phyloP scores from a whole-genome alignment of 495 filamentous ascomycete genomes.

The Penicillium herquei region DNA sequence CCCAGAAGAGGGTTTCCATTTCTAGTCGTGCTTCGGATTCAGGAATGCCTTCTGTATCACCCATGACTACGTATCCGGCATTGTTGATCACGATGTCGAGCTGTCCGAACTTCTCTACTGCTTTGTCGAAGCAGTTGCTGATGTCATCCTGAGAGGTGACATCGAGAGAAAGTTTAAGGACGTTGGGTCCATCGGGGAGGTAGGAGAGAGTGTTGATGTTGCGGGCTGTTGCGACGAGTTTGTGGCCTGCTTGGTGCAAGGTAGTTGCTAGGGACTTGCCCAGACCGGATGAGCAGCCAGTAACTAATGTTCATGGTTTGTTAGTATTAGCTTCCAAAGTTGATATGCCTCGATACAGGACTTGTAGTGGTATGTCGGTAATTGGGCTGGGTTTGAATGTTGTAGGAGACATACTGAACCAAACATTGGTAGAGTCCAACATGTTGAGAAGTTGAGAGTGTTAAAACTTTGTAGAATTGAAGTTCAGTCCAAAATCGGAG shows the following conservation, averaged over 20 bases:
- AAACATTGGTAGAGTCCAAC: too few relatives aligned
- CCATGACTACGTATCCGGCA: constrained; percentile 35
- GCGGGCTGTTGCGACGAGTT: constrained; percentile 48
- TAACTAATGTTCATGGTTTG: constrained; percentile 11
- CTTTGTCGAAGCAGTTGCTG: constrained; percentile 30
- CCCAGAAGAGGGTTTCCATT: constrained; percentile 57
- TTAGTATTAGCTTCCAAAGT: neutral
- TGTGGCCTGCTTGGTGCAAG: constrained; percentile 33
- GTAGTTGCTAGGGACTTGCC: constrained; percentile 40
- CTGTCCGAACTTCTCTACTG: constrained; percentile 23
- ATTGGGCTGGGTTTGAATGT: too few relatives aligned
- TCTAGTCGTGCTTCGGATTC: constrained; percentile 37
- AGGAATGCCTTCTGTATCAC: constrained; percentile 45
- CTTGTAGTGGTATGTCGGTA: neutral
- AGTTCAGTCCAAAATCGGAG: too few relatives aligned
- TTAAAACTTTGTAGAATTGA: too few relatives aligned
- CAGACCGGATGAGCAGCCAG: constrained; percentile 29
- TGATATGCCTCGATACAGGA: neutral
- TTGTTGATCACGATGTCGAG: constrained; percentile 36
- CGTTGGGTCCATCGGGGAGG: constrained; percentile 28
- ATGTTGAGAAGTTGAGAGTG: too few relatives aligned
- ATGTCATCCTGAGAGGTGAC: constrained; percentile 11
- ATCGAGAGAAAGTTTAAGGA: constrained; percentile 36
- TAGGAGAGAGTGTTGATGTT: constrained; percentile 31
- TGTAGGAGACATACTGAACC: too few relatives aligned